Evolutionary conservation across 1,284 basidiomycete genomes (phyloP), one percentile per base, ranked within the genome.

Genomic region (Tilletia indica): DNA sequence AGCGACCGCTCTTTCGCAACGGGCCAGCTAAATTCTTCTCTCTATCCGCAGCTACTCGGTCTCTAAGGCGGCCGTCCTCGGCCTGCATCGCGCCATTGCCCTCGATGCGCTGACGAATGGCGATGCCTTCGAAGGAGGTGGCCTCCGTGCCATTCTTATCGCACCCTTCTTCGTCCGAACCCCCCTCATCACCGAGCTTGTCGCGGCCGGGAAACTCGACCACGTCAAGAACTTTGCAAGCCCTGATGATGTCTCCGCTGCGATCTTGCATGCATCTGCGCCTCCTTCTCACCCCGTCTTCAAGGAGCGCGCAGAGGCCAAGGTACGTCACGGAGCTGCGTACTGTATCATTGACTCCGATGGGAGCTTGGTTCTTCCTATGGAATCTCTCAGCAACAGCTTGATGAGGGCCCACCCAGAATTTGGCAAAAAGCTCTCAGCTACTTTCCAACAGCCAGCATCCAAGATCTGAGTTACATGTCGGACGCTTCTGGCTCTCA

Each of bases 31-130:
- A 25, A 68, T 63, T 38, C 58, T 31, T 4, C 38, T 9, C 25
- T 34, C n/a, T n/a, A 45, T 34, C 45, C 47, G 19, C 11, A 19
- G 47, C 51, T n/a, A 45, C 70, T 61, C 48, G 36, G 51, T 71
- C 70, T 71, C 68, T 12, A 76, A 77, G 49, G 72, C 74, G 19
- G 75, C 72, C 14, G 72, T 82, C 0, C 84, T 89, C 2, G 89
- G 89, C 2, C 72, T 89, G 36, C 88, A 89, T 87, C 86, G 88
- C 16, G 86, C 87, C 2, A 77, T 89, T 0, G 80, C 86, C 70
- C 83, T 84, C 39, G 77, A 83, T 25, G 83, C 87, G 31, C 78
- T 80, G 5, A 14, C 77, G 0, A 75, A 85, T 54, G 61, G 61
- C 16, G 61, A 64, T 38, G 61, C 61, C 16, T 64, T 64, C 61